Base-by-base conservation (phyloP, 192 early-diverging fungal species). In the Entomortierella parvispora region DNA sequence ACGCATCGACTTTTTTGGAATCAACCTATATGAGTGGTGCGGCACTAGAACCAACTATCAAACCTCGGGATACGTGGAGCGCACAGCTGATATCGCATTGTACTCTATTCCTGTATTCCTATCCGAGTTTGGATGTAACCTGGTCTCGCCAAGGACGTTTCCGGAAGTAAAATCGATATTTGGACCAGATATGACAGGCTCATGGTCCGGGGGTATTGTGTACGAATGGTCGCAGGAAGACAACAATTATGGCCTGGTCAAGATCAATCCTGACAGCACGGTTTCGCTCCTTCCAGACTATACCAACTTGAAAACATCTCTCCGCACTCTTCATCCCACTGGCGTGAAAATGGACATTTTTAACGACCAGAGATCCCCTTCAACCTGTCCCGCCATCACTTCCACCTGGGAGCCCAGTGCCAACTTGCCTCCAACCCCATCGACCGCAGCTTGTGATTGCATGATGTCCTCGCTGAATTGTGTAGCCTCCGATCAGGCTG, bases 21-120 rank as follows among this genome's bases (percentile, higher is more conserved):
- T 92, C 48, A 94, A 94, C 69, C 54, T 91, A 31, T 94, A 94
- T 79, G 84, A 87, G 70, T 94, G 92, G 92, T 94, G 92, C 61
- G 91, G 91, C n/a, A 69, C 55, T 28, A 62, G 83, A 11, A 62
- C 65, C 3, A 88, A 78, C 3, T 94, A 87, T 63, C 53, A 86
- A 60, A 80, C 84, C 10, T 92, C 91, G 15, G 92, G 92, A 12
- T 94, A 90, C 67, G 81, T 81, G 9, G 76, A 87, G 28, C 86
- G 91, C 37, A 86, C 88, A 15, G 80, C 82, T 32, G 89, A 91
- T 59, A 86, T 87, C 47, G 81, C 78, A 8, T 75, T 71, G 55
- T 92, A 87, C 59, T 82, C 82, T 28, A 85, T 92, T 42, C 92
- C 91, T 7, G 87, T 89, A 14, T 70, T 93, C 48, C 76, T 94